Percentiles rank a stretch among this genome's conserved stretches.
Conservation (phyloP, 2,329 filamentous ascomycete genomes). For the Ascochyta lentis region DNA sequence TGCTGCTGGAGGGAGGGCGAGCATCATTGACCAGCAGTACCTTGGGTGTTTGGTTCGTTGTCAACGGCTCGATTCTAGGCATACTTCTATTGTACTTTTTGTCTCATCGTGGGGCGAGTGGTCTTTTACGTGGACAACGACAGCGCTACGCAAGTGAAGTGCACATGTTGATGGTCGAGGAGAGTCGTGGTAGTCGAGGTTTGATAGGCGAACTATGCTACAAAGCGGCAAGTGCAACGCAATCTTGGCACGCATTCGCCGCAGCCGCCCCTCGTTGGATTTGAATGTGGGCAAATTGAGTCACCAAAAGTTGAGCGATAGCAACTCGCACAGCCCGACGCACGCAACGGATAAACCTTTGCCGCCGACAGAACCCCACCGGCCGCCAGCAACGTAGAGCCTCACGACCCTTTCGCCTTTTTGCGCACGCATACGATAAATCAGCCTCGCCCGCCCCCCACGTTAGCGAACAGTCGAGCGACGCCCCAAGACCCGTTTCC, state of each 20-base stretch:
- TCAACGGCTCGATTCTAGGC: no score
- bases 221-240: neutral
- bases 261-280: slow-evolving; percentile 15
- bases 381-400: slow-evolving; percentile 10
- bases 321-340: slow-evolving; percentile 2
- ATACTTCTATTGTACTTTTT: no score
- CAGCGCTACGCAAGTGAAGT: neutral
- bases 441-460: slow-evolving; percentile 15
- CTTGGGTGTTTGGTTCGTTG: no score
- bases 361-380: slow-evolving; percentile 14
- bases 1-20: no score
- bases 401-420: slow-evolving; percentile 8
- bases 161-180: neutral
- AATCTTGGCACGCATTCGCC: slow-evolving; percentile 2
- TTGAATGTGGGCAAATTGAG: slow-evolving; percentile 17
- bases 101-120: no score
- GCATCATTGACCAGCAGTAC: no score
- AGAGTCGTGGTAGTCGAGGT: neutral
- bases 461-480: slow-evolving; percentile 15
- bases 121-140: neutral
- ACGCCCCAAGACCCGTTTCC: slow-evolving; percentile 10
- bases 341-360: slow-evolving; percentile 15
- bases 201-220: neutral
- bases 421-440: slow-evolving; percentile 6
- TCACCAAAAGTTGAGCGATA: slow-evolving; percentile 8